A percentile compares a stretch with the other conserved stretches of the same genome.
These are phyloP conservation scores for Kluyveromyces marxianus DNA, from an alignment of 1,139 yeast species.

Conservation along the genomic window DNA sequence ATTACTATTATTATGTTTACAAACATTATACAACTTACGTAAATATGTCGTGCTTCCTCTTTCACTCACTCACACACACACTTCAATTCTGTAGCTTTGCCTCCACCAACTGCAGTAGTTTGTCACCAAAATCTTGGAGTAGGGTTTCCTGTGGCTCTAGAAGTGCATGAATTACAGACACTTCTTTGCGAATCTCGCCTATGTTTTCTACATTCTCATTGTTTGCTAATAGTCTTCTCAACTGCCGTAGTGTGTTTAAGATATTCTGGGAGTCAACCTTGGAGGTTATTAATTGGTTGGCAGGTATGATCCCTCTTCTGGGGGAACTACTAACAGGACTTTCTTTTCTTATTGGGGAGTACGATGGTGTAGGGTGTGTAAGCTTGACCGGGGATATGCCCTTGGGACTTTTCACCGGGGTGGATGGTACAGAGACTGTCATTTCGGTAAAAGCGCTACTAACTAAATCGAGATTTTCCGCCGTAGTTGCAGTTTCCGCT, in stretches of 20 bases:
- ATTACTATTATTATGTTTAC: no score
- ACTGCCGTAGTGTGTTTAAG: background rate
- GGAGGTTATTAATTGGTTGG: background rate
- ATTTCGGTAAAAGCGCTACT: background rate
- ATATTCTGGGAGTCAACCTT: background rate
- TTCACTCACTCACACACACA: no score
- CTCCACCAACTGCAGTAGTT: slow-evolving; percentile 2
- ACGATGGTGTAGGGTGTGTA: slow-evolving; percentile 2
- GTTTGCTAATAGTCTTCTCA: background rate
- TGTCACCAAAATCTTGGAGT: slow-evolving; percentile 5
- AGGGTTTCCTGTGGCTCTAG: slow-evolving; percentile 5
- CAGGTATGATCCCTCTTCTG: background rate
- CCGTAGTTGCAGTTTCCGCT: background rate
- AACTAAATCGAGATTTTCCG: background rate
- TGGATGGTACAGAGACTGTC: background rate
- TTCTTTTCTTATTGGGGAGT: slow-evolving; percentile 1
- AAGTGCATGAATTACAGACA: slow-evolving; percentile 2
- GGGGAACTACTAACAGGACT: background rate
- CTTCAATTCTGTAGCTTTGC: background rate
- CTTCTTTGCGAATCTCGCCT: slow-evolving; percentile 3
- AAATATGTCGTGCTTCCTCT: no score
- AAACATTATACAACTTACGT: no score
- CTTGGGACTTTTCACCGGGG: background rate
- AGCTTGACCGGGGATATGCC: slow-evolving; percentile 2
- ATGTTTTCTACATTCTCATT: background rate